These are phyloP conservation scores for Sphaerostilbella broomeana DNA, from an alignment of 2,329 filamentous ascomycete genomes.

Conservation along the genomic window DNA sequence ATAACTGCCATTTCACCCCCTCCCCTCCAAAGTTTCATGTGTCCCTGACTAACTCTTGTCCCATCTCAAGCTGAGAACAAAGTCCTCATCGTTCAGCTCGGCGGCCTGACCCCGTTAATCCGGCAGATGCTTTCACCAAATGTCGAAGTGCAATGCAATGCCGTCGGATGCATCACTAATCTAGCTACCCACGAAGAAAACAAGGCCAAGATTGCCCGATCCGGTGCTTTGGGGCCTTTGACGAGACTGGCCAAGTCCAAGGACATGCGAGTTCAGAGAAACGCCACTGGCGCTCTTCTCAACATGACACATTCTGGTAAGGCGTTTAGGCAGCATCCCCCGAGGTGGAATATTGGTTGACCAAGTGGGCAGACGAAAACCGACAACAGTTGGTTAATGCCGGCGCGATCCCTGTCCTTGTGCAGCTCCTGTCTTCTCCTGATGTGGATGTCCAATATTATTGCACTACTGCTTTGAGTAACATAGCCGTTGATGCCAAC, in stretches of 20 bases:
- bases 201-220: slow-evolving; percentile 96
- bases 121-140: slow-evolving; percentile 97
- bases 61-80: slow-evolving; percentile 81
- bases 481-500: slow-evolving; percentile 89
- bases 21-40: too few relatives aligned
- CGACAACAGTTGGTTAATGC: slow-evolving; percentile 95
- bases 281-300: slow-evolving; percentile 89
- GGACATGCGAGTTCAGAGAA: slow-evolving; percentile 96
- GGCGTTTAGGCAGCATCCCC: too few relatives aligned
- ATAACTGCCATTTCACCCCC: background rate
- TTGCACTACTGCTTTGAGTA: slow-evolving; percentile 96
- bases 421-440: slow-evolving; percentile 83
- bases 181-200: slow-evolving; percentile 97
- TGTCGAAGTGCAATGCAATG: slow-evolving; percentile 98
- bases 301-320: slow-evolving; percentile 99
- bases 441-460: slow-evolving; percentile 99
- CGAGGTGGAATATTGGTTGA: background rate
- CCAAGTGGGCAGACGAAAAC: slow-evolving; percentile 68
- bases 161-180: slow-evolving; percentile 97
- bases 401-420: slow-evolving; percentile 93
- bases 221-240: slow-evolving; percentile 82
- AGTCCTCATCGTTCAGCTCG: slow-evolving; percentile 87
- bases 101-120: slow-evolving; percentile 84
- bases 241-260: slow-evolving; percentile 93
- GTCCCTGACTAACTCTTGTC: too few relatives aligned